Conservation (phyloP, 768 basidiomycete species). For the Rhodosporidiobolus sp. region DNA sequence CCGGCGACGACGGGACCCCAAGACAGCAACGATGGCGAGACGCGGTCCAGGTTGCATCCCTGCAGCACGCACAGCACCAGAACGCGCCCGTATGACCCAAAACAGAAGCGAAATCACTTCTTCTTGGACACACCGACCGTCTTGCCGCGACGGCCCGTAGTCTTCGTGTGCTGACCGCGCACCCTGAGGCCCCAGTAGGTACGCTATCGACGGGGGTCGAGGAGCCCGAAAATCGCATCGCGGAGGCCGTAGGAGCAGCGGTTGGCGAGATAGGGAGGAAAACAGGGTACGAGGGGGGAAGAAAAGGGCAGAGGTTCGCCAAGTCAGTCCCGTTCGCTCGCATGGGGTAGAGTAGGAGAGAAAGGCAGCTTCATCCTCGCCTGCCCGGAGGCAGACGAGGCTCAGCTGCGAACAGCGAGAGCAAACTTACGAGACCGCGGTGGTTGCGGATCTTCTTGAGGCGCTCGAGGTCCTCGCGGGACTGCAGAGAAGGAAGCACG, state of each 20-base stretch:
- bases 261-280: neutral
- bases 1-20: neutral
- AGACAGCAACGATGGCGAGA: no score
- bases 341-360: no score
- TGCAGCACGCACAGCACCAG: no score
- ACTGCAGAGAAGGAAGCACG: neutral
- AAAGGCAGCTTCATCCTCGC: neutral
- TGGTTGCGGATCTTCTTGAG: slow-evolving; percentile 99
- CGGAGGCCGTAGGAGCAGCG: neutral
- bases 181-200: slow-evolving; percentile 59
- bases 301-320: no score
- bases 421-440: slow-evolving; percentile 61
- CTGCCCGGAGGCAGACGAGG: neutral
- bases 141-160: slow-evolving; percentile 64
- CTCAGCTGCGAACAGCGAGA: neutral
- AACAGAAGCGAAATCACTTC: slow-evolving; percentile 1
- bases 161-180: slow-evolving; percentile 98
- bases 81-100: neutral
- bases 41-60: no score
- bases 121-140: slow-evolving; percentile 41
- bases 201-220: slow-evolving; percentile 65
- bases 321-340: no score
- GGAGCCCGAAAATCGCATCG: neutral
- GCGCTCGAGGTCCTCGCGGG: slow-evolving; percentile 91
- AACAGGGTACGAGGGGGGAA: no score